Base-by-base conservation (phyloP, 768 basidiomycete genomes). In the Serendipita sp. region DNA sequence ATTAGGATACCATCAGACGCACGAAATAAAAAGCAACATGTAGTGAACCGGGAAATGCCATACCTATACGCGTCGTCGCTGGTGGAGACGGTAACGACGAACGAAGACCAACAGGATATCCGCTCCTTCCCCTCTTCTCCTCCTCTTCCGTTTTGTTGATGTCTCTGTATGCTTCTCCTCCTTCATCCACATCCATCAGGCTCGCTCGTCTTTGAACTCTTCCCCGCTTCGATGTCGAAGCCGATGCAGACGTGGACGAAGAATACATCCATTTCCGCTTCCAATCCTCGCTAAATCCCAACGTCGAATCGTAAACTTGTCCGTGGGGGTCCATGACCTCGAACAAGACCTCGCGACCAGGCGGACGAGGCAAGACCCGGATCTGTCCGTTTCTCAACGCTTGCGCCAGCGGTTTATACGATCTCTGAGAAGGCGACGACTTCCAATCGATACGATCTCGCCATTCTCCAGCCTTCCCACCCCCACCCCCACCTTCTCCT, bases 361-460 rank as follows among this genome's bases (percentile, higher is more conserved):
- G 56, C 4, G 56, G 56, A 10, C 56, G 11, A 16, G 56, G 56
- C 35, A 60, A 37, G n/a, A 60, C 32, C 56, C 35, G 56, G 2
- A 60, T 60, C 34, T 60, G 24, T n/a, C 56, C 56, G 35, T 24
- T 60, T 10, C 56, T 24, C 1, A 60, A 37, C 16, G 56, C 56
- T n/a, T 24, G 24, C 28, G 56, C 56, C 10, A 60, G 56, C 24
- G 56, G 24, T n/a, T 60, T 60, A n/a, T 60, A 60, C 24, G 56
- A 60, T 8, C 56, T 11, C 32, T 60, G 56, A 60, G 56, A 60
- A 8, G 56, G 56, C 28, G 56, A 60, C 2, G 56, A 60, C 34
- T 60, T 60, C 56, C 56, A 60, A 37, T 60, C 56, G 35, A 60
- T 60, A 11, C 56, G 18, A 60, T 60, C 56, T n/a, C 56, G 24